phyloP scores from a whole-genome alignment of 176 grass and related monocot species.

The Echinochloa phyllopogon region DNA sequence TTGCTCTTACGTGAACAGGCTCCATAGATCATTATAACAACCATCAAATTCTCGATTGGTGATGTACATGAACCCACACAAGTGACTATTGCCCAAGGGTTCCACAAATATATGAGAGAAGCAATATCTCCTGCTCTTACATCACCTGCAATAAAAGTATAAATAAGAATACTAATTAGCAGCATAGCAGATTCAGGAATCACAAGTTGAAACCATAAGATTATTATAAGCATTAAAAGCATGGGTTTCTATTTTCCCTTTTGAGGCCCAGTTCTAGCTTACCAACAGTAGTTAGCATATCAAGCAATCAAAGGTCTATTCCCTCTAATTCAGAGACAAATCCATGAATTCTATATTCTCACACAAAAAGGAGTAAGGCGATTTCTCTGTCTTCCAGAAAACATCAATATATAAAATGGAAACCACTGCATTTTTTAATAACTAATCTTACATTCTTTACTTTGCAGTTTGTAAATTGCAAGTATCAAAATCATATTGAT shows the following conservation, averaged over 20 bases:
- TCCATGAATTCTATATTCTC: neutral
- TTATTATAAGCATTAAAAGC: neutral
- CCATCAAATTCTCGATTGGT: constrained; percentile 95
- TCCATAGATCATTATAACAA: constrained; percentile 82
- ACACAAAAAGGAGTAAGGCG: neutral
- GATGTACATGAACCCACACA: constrained; percentile 91
- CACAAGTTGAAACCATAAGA: constrained; percentile 22
- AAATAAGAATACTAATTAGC: constrained; percentile 30
- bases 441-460: neutral
- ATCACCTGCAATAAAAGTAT: constrained; percentile 51
- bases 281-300: constrained; percentile 10
- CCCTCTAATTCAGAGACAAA: constrained; percentile 11
- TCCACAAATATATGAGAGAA: constrained; percentile 96
- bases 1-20: constrained; percentile 78
- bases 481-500: constrained; percentile 15
- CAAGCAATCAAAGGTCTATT: constrained; percentile 18
- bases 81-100: constrained; percentile 87
- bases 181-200: constrained; percentile 12
- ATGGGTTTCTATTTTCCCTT: neutral
- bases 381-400: neutral
- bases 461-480: neutral
- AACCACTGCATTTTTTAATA: neutral
- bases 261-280: neutral
- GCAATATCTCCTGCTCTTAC: constrained; percentile 74
- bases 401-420: neutral